Evolutionary conservation across 2,329 filamentous ascomycete genomes (phyloP).

Genomic region (Gyromitra esculenta): DNA sequence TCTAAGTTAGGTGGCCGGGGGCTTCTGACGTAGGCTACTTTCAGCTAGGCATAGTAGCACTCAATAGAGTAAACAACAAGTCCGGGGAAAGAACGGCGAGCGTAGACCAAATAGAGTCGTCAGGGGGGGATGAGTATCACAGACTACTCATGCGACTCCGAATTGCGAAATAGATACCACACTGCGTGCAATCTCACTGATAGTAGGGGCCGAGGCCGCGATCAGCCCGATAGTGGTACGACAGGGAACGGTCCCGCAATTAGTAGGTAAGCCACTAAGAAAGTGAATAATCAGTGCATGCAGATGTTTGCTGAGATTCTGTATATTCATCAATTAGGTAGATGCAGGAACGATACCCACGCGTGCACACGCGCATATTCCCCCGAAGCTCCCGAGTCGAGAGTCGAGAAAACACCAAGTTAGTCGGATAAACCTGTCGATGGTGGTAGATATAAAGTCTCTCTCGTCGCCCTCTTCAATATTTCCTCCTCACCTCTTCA

Average conservation of each 20-base stretch:
- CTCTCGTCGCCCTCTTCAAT: conserved; percentile 9
- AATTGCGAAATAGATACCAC: conserved; percentile 1
- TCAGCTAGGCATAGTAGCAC: not conserved
- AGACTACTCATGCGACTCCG: not conserved
- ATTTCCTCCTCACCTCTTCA: conserved; percentile 21
- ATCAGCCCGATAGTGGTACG: not conserved
- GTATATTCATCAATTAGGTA: not conserved
- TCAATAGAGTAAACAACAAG: not conserved
- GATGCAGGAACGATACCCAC: conserved; percentile 1
- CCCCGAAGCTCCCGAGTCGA: not conserved
- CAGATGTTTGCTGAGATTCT: not conserved
- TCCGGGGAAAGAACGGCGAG: conserved; percentile 28
- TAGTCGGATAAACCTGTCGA: not conserved
- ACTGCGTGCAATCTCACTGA: not conserved
- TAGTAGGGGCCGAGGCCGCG: not conserved
- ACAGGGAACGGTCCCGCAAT: not conserved
- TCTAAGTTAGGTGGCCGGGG: not conserved
- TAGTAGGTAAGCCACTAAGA: not conserved
- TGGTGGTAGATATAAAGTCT: conserved; percentile 29
- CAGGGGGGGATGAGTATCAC: not conserved
- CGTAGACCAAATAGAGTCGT: conserved; percentile 9
- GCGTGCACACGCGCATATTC: not conserved
- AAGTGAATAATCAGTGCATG: not conserved
- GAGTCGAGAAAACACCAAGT: not conserved
- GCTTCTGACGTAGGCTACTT: not conserved